Conservation (phyloP, 108 stramenopile genomes). For the Nannochloropsis salina region DNA sequence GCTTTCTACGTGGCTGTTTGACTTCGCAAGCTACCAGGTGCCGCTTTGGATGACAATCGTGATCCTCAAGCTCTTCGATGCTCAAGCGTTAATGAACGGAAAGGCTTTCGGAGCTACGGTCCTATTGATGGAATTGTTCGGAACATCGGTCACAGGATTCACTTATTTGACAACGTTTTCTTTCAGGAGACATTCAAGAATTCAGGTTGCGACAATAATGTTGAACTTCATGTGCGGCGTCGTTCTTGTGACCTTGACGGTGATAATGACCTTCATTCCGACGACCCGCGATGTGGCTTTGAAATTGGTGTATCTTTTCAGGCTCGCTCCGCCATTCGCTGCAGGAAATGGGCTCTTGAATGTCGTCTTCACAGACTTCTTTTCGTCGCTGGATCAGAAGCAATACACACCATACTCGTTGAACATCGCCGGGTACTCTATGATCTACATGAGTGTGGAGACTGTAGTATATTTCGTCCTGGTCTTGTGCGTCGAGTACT, state of each 20-base stretch:
- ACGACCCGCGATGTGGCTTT: slow-evolving; percentile 36
- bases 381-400: slow-evolving; percentile 54
- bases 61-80: slow-evolving; percentile 59
- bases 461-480: slow-evolving; percentile 63
- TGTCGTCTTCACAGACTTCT: slow-evolving; percentile 47
- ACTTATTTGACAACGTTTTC: slow-evolving; percentile 68
- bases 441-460: slow-evolving; percentile 58
- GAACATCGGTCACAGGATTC: slow-evolving; percentile 74
- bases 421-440: slow-evolving; percentile 46
- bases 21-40: slow-evolving; percentile 81
- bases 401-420: slow-evolving; percentile 27
- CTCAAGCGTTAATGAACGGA: slow-evolving; percentile 24
- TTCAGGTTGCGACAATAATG: slow-evolving; percentile 68
- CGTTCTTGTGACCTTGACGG: slow-evolving; percentile 46
- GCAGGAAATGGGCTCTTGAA: slow-evolving; percentile 58
- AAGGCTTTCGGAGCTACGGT: slow-evolving; percentile 59
- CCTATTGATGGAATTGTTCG: slow-evolving; percentile 66
- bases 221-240: slow-evolving; percentile 73
- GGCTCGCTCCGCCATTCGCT: slow-evolving; percentile 55
- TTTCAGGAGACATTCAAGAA: slow-evolving; percentile 68
- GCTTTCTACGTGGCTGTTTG: slow-evolving; percentile 83
- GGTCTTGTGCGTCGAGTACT: slow-evolving; percentile 68
- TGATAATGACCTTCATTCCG: slow-evolving; percentile 48
- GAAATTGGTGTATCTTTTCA: slow-evolving; percentile 45
- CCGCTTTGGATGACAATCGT: slow-evolving; percentile 70